phyloP scores from a whole-genome alignment of 2,329 filamentous ascomycete species.

The Fusarium fracticaudum region DNA sequence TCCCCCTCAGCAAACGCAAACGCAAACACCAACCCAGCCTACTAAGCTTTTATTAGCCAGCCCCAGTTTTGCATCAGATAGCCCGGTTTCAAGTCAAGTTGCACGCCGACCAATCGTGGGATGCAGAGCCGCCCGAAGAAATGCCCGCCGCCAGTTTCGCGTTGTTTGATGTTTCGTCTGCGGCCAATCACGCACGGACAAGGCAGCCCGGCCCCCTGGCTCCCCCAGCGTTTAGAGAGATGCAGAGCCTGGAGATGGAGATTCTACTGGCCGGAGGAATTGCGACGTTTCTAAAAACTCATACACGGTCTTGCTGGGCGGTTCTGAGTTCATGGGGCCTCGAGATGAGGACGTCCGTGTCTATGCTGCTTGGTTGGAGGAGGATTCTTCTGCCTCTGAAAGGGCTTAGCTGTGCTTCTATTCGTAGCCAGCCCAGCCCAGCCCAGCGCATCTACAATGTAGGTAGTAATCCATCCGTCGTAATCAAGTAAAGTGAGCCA shows the following conservation, averaged over 20 bases:
- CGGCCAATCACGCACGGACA: constrained; percentile 10
- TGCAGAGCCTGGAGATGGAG: background rate
- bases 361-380: constrained; percentile 27
- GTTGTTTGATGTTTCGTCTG: constrained; percentile 21
- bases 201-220: constrained; percentile 1
- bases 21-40: background rate
- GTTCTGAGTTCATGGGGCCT: background rate
- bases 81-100: constrained; percentile 29
- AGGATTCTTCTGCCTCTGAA: background rate
- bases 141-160: constrained; percentile 15
- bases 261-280: constrained; percentile 2
- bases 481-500: constrained; percentile 9
- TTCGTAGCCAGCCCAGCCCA: constrained; percentile 11
- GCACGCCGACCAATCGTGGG: constrained; percentile 20
- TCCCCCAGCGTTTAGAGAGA: constrained; percentile 21
- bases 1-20: constrained; percentile 9
- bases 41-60: background rate
- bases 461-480: background rate
- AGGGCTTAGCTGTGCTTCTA: constrained; percentile 24
- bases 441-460: background rate
- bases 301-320: background rate
- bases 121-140: constrained; percentile 12
- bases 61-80: constrained; percentile 33
- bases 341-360: background rate
- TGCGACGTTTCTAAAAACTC: constrained; percentile 19